A percentile compares a stretch with the other conserved stretches of the same genome.
These are phyloP conservation scores for Scedosporium boydii DNA, from an alignment of 2,329 filamentous ascomycete genomes.

Conservation along the genomic window DNA sequence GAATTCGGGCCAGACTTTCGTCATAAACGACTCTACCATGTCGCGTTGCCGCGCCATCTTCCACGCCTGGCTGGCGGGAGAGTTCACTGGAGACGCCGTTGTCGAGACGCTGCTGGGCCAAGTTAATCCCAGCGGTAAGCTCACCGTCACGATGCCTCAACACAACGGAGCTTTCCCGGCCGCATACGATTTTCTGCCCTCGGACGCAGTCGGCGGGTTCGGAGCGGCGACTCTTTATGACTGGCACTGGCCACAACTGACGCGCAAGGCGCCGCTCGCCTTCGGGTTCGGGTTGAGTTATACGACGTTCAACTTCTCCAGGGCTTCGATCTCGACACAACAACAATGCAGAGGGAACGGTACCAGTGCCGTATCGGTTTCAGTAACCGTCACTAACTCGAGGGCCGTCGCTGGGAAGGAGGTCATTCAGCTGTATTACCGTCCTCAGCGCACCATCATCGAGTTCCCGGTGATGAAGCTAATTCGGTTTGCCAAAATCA, in stretches of 20 bases:
- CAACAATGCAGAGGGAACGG: no score
- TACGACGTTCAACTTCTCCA: no score
- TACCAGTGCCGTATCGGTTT: no score
- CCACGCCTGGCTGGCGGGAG: constrained; percentile 53
- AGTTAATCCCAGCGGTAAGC: constrained; percentile 40
- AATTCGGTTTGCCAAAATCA: no score
- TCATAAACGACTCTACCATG: constrained; percentile 17
- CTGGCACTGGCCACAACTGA: constrained; percentile 26
- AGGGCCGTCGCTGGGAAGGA: no score
- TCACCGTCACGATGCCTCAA: constrained; percentile 37
- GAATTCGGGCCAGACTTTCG: constrained; percentile 21
- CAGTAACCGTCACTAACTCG: no score
- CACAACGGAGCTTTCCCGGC: constrained; percentile 38
- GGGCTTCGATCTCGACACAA: no score
- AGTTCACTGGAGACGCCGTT: constrained; percentile 55
- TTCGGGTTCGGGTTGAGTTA: no score
- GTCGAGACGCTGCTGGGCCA: constrained; percentile 54
- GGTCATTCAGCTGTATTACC: no score
- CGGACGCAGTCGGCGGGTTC: constrained; percentile 50
- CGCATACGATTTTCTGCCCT: constrained; percentile 57
- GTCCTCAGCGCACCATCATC: no score
- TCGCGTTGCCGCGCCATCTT: constrained; percentile 42
- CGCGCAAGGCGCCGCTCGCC: constrained; percentile 15
- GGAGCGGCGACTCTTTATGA: constrained; percentile 45
- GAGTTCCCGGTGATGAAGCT: no score